phyloP scores from a whole-genome alignment of 257 asterid species.

The Capsicum rhomboideum region DNA sequence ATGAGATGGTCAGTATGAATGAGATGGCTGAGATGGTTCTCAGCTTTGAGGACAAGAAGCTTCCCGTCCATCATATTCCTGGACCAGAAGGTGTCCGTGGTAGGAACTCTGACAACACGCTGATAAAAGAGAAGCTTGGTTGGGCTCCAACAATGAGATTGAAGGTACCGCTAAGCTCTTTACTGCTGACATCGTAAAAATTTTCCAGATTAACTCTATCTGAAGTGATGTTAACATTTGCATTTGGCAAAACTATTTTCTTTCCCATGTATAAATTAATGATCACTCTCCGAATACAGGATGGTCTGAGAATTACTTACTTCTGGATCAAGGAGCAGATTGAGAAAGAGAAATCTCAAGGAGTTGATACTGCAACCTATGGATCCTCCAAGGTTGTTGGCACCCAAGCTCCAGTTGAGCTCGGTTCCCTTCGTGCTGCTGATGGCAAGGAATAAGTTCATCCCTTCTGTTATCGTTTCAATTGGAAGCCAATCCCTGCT shows the following conservation, averaged over 20 bases:
- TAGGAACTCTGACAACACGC: conserved; percentile 80
- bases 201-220: not conserved
- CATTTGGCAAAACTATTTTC: not conserved
- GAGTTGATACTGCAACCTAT: conserved; percentile 24
- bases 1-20: conserved; percentile 95
- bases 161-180: conserved; percentile 32
- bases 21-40: conserved; percentile 90
- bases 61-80: conserved; percentile 76
- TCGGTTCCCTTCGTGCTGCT: conserved; percentile 43
- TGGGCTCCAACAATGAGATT: conserved; percentile 94
- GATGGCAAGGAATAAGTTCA: conserved; percentile 38
- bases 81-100: conserved; percentile 98
- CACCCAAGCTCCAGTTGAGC: conserved; percentile 47
- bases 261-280: not conserved
- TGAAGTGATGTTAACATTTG: not conserved
- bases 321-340: conserved; percentile 91
- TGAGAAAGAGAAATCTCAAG: conserved; percentile 71
- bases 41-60: conserved; percentile 68
- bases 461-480: not conserved
- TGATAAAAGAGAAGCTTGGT: conserved; percentile 90
- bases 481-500: not conserved
- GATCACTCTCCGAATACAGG: conserved; percentile 25
- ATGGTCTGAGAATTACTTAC: conserved; percentile 85
- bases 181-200: not conserved
- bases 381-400: conserved; percentile 46